Conservation (phyloP, 805 yeast genomes). For the Kazachstania bromeliacearum region DNA sequence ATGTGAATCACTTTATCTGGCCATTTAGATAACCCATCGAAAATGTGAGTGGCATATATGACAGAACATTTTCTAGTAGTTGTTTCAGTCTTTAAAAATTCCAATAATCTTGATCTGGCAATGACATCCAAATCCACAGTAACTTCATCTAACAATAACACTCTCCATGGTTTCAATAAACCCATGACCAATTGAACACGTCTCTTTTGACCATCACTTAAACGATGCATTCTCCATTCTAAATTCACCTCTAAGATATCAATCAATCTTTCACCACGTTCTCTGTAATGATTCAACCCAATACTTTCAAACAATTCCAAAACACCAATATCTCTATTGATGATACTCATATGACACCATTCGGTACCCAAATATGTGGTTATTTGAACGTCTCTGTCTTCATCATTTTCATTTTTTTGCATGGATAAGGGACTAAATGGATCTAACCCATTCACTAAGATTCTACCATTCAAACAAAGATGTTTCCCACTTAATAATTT, state of each 20-base stretch:
- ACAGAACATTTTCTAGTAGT: conserved; percentile 59
- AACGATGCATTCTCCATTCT: conserved; percentile 83
- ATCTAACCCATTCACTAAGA: conserved; percentile 71
- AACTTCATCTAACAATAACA: conserved; percentile 86
- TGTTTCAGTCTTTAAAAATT: conserved; percentile 69
- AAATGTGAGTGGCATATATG: conserved; percentile 91
- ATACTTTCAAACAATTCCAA: conserved; percentile 65
- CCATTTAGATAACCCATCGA: conserved; percentile 90
- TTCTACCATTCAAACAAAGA: conserved; percentile 61
- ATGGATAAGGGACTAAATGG: conserved; percentile 60
- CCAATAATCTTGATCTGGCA: conserved; percentile 66
- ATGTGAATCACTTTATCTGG: conserved; percentile 78
- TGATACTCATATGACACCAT: conserved; percentile 90
- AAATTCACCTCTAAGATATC: conserved; percentile 77
- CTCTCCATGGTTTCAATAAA: conserved; percentile 78
- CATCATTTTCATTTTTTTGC: conserved; percentile 29
- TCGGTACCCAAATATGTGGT: conserved; percentile 90
- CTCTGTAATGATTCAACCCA: conserved; percentile 68
- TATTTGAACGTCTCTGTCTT: conserved; percentile 35
- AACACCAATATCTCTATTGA: conserved; percentile 86
- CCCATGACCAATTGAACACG: conserved; percentile 95
- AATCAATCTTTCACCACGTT: conserved; percentile 67
- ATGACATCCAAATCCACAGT: conserved; percentile 94
- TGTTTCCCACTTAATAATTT: conserved; percentile 87
- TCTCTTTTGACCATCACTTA: conserved; percentile 92